These are phyloP conservation scores for Ascomycota sp. DNA, from an alignment of 2,329 filamentous ascomycete genomes.

Conservation along the genomic window DNA sequence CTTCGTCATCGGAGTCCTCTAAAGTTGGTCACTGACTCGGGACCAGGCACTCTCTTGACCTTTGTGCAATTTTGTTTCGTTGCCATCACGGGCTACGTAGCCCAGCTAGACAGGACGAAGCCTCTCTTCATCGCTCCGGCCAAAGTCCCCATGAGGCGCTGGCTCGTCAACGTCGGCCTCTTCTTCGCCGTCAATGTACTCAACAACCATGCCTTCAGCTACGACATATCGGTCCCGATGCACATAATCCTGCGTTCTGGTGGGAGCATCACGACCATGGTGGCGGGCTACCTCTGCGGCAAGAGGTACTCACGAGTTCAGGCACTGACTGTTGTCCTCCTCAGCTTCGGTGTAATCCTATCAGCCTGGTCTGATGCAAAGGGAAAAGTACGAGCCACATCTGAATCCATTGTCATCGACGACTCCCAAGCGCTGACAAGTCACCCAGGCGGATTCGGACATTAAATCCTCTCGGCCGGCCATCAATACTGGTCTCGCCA, in stretches of 20 bases:
- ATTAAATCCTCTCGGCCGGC: conserved; percentile 7
- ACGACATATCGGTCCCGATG: conserved; percentile 86
- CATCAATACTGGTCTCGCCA: conserved; percentile 46
- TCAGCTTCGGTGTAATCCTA: conserved; percentile 71
- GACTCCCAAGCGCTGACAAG: background rate
- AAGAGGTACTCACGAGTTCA: conserved; percentile 70
- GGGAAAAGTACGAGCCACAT: conserved; percentile 42
- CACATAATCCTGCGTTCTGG: conserved; percentile 94
- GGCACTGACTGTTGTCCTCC: conserved; percentile 56
- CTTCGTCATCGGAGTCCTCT: background rate
- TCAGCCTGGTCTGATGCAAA: conserved; percentile 81
- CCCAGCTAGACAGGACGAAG: conserved; percentile 47
- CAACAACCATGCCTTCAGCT: conserved; percentile 96
- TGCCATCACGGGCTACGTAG: conserved; percentile 54
- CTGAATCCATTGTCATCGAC: background rate
- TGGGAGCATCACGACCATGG: conserved; percentile 87
- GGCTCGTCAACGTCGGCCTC: conserved; percentile 72
- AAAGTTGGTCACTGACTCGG: background rate
- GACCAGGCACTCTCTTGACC: conserved; percentile 57
- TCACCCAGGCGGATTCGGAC: background rate
- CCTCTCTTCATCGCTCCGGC: conserved; percentile 57
- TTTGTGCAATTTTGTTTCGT: conserved; percentile 83
- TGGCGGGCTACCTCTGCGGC: conserved; percentile 70
- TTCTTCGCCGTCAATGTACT: conserved; percentile 90
- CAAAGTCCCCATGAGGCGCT: conserved; percentile 63